phyloP scores from a whole-genome alignment of 164 flowering plant genomes.

The Cinnamomum micranthum region DNA sequence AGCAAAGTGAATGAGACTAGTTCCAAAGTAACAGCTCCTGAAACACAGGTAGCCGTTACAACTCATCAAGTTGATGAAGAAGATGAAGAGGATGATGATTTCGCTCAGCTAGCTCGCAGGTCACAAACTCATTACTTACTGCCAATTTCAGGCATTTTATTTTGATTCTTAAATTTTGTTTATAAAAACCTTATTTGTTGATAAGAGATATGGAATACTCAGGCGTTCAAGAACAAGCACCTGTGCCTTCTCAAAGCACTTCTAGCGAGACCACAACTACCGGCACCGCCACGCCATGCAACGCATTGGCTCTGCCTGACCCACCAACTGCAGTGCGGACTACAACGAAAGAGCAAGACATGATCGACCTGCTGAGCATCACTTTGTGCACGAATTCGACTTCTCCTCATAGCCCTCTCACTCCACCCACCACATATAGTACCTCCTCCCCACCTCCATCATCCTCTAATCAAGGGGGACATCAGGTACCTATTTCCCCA shows the following conservation, averaged over 20 bases:
- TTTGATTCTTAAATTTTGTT: background rate
- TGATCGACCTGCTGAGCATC: constrained; percentile 79
- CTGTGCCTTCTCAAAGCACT: constrained; percentile 26
- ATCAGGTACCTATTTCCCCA: constrained; percentile 38
- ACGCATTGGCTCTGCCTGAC: constrained; percentile 51
- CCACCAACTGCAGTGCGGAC: constrained; percentile 57
- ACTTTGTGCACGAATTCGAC: constrained; percentile 52
- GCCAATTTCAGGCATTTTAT: background rate
- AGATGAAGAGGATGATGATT: constrained; percentile 91
- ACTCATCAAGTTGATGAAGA: constrained; percentile 42
- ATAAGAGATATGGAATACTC: constrained; percentile 14
- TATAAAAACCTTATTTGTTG: background rate
- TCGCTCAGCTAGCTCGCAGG: constrained; percentile 89
- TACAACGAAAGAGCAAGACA: constrained; percentile 64
- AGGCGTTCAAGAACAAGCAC: constrained; percentile 57
- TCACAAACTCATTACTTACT: constrained; percentile 10
- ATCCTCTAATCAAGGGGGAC: constrained; percentile 24
- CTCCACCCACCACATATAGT: constrained; percentile 1
- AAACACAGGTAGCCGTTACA: constrained; percentile 16
- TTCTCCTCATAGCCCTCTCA: constrained; percentile 27
- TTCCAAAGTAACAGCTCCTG: constrained; percentile 21
- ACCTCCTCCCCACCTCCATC: constrained; percentile 26
- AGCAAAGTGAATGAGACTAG: constrained; percentile 20
- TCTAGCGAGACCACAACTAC: constrained; percentile 20
- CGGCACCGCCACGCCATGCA: constrained; percentile 17